Evolutionary conservation across 805 yeast genomes (phyloP), one percentile per base, ranked within the genome.

Genomic region (Wickerhamomyces mucosus): DNA sequence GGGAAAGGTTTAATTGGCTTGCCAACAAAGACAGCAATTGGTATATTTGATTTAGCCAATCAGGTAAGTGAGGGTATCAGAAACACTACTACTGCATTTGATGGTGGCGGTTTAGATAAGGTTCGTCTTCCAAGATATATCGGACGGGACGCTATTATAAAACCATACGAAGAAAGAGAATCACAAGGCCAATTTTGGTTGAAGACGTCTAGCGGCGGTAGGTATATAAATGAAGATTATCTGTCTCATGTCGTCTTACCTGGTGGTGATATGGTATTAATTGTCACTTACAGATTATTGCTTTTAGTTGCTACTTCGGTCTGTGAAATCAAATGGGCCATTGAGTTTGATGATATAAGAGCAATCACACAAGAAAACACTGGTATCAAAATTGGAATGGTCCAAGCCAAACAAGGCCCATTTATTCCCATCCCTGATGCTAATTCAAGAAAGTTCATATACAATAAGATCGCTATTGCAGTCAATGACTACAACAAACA

Each of bases 1-100:
- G 98, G 98, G 4, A 82, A 78, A 47, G 99, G 98, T 10, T 50
- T 94, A n/a, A 73, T 92, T 35, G 98, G 98, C 0, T 59, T 94
- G 19, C 98, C 99, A 0, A 88, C 98, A 0, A 92, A 92, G 61
- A 84, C 97, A 0, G 95, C 96, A 0, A 86, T 89, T 43, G 99
- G 99, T 10, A 53, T 92, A 16, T 78, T 92, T 42, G 99, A 92
- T 51, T 64, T 94, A 40, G 95, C 97, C 1, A 80, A 82, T 33
- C 89, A 84, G 54, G 77, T 92, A 22, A 78, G 95, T 58, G 96
- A 88, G 51, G 97, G 97, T 18, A 86, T 94, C 29, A 69, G 88
- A 38, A 88, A 79, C 51, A 83, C 96, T 0, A 85, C 99, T 0
- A 83, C 95, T 0, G 89, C 82, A 1, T 79, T 85, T 51, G 95